phyloP scores from a whole-genome alignment of 352 stramenopile genomes.

The Phytophthora chlamydospora region DNA sequence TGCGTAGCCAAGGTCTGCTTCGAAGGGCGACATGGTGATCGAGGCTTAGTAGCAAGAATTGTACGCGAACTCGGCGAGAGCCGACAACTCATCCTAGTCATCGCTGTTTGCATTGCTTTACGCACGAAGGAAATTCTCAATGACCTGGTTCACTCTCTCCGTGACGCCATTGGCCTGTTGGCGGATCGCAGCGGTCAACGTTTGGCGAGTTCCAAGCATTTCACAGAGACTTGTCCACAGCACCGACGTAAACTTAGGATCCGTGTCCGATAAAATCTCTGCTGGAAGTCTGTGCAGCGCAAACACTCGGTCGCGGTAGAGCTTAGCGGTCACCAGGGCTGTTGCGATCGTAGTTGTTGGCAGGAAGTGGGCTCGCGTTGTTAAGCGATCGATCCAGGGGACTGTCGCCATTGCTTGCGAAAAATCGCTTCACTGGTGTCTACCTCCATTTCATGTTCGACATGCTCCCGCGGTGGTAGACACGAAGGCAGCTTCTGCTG shows the following conservation, averaged over 20 bases:
- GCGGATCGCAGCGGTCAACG: slow-evolving; percentile 12
- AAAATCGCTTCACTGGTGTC: slow-evolving; percentile 11
- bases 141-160: slow-evolving; percentile 21
- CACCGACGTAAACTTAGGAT: slow-evolving; percentile 21
- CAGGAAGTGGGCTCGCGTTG: slow-evolving; percentile 10
- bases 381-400: slow-evolving; percentile 7
- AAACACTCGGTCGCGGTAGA: slow-evolving; percentile 18
- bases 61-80: slow-evolving; percentile 19
- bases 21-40: slow-evolving; percentile 22
- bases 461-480: slow-evolving; percentile 6
- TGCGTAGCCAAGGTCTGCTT: slow-evolving; percentile 18
- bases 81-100: slow-evolving; percentile 14
- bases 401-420: slow-evolving; percentile 5
- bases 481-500: slow-evolving; percentile 2
- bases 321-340: neutral
- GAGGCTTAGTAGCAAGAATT: slow-evolving; percentile 17
- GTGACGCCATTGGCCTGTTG: slow-evolving; percentile 19
- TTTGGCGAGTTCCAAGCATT: slow-evolving; percentile 15
- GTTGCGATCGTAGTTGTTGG: slow-evolving; percentile 3
- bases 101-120: slow-evolving; percentile 12
- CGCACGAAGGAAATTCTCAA: slow-evolving; percentile 14
- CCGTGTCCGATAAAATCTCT: slow-evolving; percentile 18
- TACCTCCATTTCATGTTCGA: slow-evolving; percentile 9
- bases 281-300: slow-evolving; percentile 4
- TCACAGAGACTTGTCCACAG: slow-evolving; percentile 20